Conservation (phyloP, 768 basidiomycete genomes). For the Leucosporidium yakuticum region DNA sequence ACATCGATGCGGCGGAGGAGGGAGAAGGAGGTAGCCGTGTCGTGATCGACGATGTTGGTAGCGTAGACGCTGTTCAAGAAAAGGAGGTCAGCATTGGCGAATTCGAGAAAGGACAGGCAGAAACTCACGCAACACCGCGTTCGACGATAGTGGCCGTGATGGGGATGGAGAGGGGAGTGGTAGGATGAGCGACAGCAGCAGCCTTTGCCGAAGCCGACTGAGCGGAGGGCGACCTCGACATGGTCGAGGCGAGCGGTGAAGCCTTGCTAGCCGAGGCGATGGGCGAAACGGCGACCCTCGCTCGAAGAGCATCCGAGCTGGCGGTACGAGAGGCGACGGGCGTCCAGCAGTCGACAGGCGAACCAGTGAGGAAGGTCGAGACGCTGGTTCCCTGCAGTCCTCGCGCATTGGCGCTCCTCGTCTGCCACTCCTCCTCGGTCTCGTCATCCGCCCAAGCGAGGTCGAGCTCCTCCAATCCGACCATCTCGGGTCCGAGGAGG, state of each 20-base stretch:
- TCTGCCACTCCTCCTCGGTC: slow-evolving; percentile 1
- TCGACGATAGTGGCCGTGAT: slow-evolving; percentile 11
- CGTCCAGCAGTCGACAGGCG: slow-evolving; percentile 8
- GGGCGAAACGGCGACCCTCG: not conserved
- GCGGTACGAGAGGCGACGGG: slow-evolving; percentile 1
- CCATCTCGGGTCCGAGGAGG: slow-evolving; percentile 27
- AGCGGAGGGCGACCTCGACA: not conserved
- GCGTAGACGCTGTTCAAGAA: slow-evolving; percentile 8
- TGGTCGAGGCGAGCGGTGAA: not conserved
- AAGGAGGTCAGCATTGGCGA: not conserved
- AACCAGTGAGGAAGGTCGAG: slow-evolving; percentile 19
- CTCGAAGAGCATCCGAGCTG: not conserved
- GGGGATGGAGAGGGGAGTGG: slow-evolving; percentile 3
- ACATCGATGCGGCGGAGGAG: slow-evolving; percentile 21
- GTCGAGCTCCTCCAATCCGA: slow-evolving; percentile 32
- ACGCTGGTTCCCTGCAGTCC: not conserved
- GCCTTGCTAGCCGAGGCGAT: too few relatives aligned
- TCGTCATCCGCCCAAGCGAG: slow-evolving; percentile 27
- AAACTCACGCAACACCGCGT: slow-evolving; percentile 12
- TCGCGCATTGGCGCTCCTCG: not conserved
- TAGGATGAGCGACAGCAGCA: slow-evolving; percentile 2
- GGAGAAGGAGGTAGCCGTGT: not conserved
- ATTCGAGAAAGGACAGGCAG: too few relatives aligned
- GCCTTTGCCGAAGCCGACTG: not conserved
- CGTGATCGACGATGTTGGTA: not conserved